Evolutionary conservation across 2,329 filamentous ascomycete genomes (phyloP).

Genomic region (Diaporthe caulivora): DNA sequence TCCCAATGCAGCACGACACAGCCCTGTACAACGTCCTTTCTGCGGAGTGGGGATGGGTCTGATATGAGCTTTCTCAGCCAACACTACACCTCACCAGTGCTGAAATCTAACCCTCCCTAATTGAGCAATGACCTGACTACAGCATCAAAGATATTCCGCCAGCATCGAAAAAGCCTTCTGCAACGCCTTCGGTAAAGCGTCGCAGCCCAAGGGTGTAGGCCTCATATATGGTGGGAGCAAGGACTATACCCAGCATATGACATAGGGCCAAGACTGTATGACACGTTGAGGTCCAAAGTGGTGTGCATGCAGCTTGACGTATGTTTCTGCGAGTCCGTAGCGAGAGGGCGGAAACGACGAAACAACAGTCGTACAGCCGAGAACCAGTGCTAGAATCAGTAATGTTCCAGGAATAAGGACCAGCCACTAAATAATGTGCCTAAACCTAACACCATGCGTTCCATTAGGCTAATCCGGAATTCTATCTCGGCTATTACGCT

Average conservation of each 20-base stretch:
- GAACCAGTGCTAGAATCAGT: neutral
- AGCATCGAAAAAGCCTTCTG: neutral
- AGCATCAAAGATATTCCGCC: neutral
- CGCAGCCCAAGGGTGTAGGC: neutral
- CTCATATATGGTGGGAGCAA: neutral
- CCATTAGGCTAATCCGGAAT: neutral
- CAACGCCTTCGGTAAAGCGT: neutral
- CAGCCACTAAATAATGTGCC: neutral
- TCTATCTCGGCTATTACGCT: too few species aligned
- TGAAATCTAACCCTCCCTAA: too few species aligned
- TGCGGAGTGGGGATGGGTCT: too few species aligned
- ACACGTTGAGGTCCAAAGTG: neutral
- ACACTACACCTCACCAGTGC: neutral
- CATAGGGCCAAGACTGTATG: neutral
- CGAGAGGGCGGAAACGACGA: neutral
- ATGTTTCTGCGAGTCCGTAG: neutral
- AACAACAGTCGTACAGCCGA: neutral
- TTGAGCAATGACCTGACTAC: neutral
- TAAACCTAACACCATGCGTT: neutral
- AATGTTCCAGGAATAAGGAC: too few species aligned
- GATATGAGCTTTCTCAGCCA: neutral
- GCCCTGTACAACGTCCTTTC: neutral
- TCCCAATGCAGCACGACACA: neutral
- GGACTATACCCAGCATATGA: too few species aligned
- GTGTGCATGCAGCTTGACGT: neutral